Conservation (phyloP, 148 eudicot species). For the Rhododendron vialii region DNA sequence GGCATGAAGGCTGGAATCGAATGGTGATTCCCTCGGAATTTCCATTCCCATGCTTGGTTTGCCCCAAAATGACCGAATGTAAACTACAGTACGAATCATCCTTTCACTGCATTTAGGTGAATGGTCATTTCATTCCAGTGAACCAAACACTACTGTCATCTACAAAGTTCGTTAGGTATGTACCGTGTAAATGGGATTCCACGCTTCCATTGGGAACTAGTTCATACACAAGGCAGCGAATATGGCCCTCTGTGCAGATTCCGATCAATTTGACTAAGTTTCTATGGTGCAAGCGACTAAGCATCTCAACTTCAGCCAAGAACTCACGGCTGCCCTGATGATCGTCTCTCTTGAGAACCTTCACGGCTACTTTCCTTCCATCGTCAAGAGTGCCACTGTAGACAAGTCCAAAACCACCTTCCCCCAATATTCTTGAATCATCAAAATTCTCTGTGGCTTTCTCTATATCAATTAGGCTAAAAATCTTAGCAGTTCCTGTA, state of each 20-base stretch:
- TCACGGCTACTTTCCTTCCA: constrained; percentile 79
- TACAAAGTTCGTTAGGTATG: not conserved
- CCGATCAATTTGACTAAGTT: constrained; percentile 90
- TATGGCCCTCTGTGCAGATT: constrained; percentile 66
- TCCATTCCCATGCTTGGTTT: not conserved
- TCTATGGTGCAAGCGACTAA: constrained; percentile 83
- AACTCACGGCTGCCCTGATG: constrained; percentile 85
- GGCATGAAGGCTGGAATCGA: not conserved
- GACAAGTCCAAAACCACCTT: constrained; percentile 98
- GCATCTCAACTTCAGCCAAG: constrained; percentile 97
- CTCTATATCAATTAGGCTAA: constrained; percentile 58
- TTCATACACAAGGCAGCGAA: constrained; percentile 82
- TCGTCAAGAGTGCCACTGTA: constrained; percentile 69
- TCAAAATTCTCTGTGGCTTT: constrained; percentile 69
- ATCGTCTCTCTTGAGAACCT: constrained; percentile 81
- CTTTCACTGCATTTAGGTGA: not conserved
- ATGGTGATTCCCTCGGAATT: not conserved
- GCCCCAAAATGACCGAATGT: not conserved
- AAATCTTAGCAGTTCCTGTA: constrained; percentile 70
- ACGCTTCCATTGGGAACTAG: constrained; percentile 97
- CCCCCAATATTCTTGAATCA: constrained; percentile 61
- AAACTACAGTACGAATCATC: not conserved
- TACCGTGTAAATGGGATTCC: constrained; percentile 95
- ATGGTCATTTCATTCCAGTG: not conserved
- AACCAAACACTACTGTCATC: not conserved